A percentile compares a stretch with the other conserved stretches of the same genome.
Evolutionary conservation across 2,329 filamentous ascomycete genomes (phyloP).

Genomic region (Fusarium abutilonis): DNA sequence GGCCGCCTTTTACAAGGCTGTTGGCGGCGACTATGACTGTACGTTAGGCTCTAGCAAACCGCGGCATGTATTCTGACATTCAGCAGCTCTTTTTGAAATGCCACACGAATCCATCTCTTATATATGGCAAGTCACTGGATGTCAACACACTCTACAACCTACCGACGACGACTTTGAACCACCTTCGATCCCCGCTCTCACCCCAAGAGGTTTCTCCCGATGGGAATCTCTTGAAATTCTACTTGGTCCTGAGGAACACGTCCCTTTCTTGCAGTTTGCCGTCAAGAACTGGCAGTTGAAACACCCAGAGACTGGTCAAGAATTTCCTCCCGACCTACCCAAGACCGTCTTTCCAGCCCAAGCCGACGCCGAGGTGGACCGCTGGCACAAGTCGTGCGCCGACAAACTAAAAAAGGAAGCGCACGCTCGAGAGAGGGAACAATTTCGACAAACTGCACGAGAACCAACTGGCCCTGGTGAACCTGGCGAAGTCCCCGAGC

Average conservation of each 20-base stretch:
- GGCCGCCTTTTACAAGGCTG: conserved; percentile 78
- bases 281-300: conserved; percentile 80
- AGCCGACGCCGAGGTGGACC: conserved; percentile 81
- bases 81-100: conserved; percentile 76
- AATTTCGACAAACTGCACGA: conserved; percentile 22
- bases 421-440: conserved; percentile 51
- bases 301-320: conserved; percentile 76
- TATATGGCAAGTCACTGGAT: conserved; percentile 91
- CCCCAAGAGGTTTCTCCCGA: conserved; percentile 83
- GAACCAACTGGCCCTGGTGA: conserved; percentile 43
- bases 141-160: conserved; percentile 86
- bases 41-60: conserved; percentile 36
- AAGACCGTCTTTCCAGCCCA: conserved; percentile 72
- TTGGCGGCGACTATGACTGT: conserved; percentile 81
- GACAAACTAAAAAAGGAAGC: conserved; percentile 73
- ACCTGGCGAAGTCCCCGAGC: conserved; percentile 46
- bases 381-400: conserved; percentile 85
- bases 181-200: conserved; percentile 84
- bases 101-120: conserved; percentile 81
- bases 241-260: conserved; percentile 87
- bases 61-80: conserved; percentile 10
- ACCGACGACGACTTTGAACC: conserved; percentile 75
- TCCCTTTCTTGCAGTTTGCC: conserved; percentile 82
- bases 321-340: conserved; percentile 70
- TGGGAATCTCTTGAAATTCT: conserved; percentile 95